Percentiles rank a stretch among this genome's conserved stretches.
Evolutionary conservation across 1,139 yeast genomes (phyloP).

Genomic region (Arxiozyma heterogenica): DNA sequence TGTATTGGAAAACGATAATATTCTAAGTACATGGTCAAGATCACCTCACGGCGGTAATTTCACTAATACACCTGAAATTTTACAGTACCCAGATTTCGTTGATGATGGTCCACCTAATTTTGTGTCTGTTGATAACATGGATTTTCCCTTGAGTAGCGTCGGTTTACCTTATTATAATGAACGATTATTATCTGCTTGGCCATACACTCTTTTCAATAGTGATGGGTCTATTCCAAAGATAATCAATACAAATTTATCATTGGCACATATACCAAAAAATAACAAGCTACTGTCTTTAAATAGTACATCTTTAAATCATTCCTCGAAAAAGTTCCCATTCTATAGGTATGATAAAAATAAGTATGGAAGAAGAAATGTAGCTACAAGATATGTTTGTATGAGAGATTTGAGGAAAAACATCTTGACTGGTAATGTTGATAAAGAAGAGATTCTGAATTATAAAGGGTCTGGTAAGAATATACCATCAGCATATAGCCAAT

Average conservation of each 20-base stretch:
- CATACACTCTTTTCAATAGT: slow-evolving; percentile 46
- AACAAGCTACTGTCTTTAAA: slow-evolving; percentile 6
- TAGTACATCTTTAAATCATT: slow-evolving; percentile 5
- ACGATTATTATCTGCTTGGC: slow-evolving; percentile 73
- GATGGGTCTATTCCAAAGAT: slow-evolving; percentile 45
- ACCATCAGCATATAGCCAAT: slow-evolving; percentile 68
- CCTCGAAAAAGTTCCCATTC: slow-evolving; percentile 12
- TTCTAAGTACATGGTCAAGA: slow-evolving; percentile 61
- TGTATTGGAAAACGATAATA: slow-evolving; percentile 56
- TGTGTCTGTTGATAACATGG: slow-evolving; percentile 36
- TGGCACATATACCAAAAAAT: slow-evolving; percentile 4
- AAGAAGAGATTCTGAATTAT: slow-evolving; percentile 20
- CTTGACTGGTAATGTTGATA: slow-evolving; percentile 6
- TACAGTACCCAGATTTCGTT: slow-evolving; percentile 32
- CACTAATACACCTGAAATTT: slow-evolving; percentile 34
- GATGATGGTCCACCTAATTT: slow-evolving; percentile 34
- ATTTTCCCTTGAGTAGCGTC: slow-evolving; percentile 54
- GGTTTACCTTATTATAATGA: slow-evolving; percentile 88
- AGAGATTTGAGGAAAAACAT: slow-evolving; percentile 48
- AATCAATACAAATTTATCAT: slow-evolving; percentile 14
- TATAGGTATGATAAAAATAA: slow-evolving; percentile 44
- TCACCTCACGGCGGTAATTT: slow-evolving; percentile 21
- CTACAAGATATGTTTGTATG: slow-evolving; percentile 44
- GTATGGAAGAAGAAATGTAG: slow-evolving; percentile 45
- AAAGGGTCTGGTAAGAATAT: slow-evolving; percentile 27